These are phyloP conservation scores for Colletotrichum musae DNA, from an alignment of 2,329 filamentous ascomycete species.

Conservation along the genomic window DNA sequence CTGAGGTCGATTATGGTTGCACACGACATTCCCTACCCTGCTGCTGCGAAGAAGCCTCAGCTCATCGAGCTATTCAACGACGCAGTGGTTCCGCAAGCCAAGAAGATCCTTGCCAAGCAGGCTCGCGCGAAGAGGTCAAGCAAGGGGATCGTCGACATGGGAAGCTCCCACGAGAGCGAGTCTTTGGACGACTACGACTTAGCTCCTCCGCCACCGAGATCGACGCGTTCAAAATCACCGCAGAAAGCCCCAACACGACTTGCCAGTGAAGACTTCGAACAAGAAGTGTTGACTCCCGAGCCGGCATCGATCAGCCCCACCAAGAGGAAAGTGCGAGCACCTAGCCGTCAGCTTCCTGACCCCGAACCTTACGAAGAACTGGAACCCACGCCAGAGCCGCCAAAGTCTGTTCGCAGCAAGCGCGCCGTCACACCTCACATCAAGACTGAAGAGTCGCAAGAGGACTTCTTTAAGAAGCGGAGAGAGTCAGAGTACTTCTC, in stretches of 20 bases:
- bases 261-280: constrained; percentile 67
- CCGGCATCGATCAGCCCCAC: constrained; percentile 58
- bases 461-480: constrained; percentile 55
- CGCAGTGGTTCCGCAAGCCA: constrained; percentile 83
- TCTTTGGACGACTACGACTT: constrained; percentile 73
- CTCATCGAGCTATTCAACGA: constrained; percentile 88
- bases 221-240: constrained; percentile 68
- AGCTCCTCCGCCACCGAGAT: constrained; percentile 63
- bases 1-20: constrained; percentile 92
- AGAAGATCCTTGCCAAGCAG: constrained; percentile 81
- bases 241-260: constrained; percentile 68
- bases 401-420: constrained; percentile 62
- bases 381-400: constrained; percentile 54
- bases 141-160: constrained; percentile 82
- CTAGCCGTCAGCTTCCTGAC: constrained; percentile 66
- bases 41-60: constrained; percentile 91
- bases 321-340: constrained; percentile 68
- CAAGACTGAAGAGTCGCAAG: constrained; percentile 69
- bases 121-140: constrained; percentile 88
- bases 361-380: constrained; percentile 64
- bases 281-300: constrained; percentile 50
- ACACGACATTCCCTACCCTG: constrained; percentile 88
- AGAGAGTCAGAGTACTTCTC: constrained; percentile 74
- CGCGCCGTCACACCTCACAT: constrained; percentile 63
- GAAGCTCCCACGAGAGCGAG: constrained; percentile 76